A percentile compares a stretch with the other conserved stretches of the same genome.
phyloP scores from a whole-genome alignment of 106 monocot species.

The Iris macrosiphon region DNA sequence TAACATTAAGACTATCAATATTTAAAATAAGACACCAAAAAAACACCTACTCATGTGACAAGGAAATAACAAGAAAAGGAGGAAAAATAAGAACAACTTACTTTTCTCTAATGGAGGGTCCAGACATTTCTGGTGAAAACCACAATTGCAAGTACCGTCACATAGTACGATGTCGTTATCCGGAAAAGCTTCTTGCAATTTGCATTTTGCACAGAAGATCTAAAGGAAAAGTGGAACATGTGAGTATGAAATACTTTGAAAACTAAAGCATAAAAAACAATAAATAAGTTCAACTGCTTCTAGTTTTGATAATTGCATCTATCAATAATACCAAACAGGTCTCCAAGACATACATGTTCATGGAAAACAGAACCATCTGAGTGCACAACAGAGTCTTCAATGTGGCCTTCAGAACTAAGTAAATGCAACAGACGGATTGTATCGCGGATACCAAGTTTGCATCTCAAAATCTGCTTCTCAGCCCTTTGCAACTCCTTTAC shows the following conservation, averaged over 20 bases:
- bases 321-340: background rate
- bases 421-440: slow-evolving; percentile 58
- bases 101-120: slow-evolving; percentile 63
- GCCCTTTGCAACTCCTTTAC: slow-evolving; percentile 87
- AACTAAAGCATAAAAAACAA: slow-evolving; percentile 1
- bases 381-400: slow-evolving; percentile 35
- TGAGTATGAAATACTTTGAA: background rate
- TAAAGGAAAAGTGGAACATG: slow-evolving; percentile 12
- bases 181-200: slow-evolving; percentile 50
- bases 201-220: slow-evolving; percentile 81
- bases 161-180: slow-evolving; percentile 77
- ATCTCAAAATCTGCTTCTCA: slow-evolving; percentile 64
- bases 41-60: background rate
- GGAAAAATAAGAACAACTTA: slow-evolving; percentile 13
- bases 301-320: background rate
- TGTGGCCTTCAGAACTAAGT: slow-evolving; percentile 53
- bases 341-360: slow-evolving; percentile 50
- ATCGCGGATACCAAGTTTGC: slow-evolving; percentile 82
- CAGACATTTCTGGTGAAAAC: slow-evolving; percentile 76
- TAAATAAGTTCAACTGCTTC: background rate
- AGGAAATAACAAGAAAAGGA: background rate
- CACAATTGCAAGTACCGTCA: slow-evolving; percentile 64
- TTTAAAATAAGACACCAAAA: background rate
- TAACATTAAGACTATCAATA: background rate
- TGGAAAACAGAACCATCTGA: slow-evolving; percentile 61